Base-by-base conservation (phyloP, 768 basidiomycete species). In the Termitomyces sp. region DNA sequence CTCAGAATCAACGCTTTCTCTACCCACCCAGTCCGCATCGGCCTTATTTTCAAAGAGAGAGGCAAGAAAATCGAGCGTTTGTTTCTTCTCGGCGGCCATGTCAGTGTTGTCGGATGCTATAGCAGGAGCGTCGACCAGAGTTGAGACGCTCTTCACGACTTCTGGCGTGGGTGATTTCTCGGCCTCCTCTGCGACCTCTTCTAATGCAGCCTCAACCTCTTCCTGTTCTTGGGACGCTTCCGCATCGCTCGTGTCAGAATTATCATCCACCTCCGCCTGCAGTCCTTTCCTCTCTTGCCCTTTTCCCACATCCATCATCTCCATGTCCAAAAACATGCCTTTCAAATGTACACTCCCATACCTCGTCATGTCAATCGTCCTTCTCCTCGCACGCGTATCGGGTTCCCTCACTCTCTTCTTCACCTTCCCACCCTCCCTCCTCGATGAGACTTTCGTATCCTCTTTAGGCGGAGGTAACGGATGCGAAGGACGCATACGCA, bases 271-370 rank as follows among this genome's bases (percentile, higher is more conserved):
- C 46, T 55, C 64, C 16, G 58, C 67, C 47, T 66, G 63, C 5
- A 43, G 57, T 29, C 44, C 63, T 24, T 53, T 58, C 5, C 36
- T 43, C 46, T 57, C 62, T 10, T 55, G 62, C 16, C 59, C 63
- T 18, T 51, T 29, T 24, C 41, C 63, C 48, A 50, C 60, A 64
- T 20, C 70, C 55, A 58, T 69, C 22, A 70, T 65, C 39, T 73
- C 73, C 32, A 72, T 64, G 36, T 84, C 86, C 63, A 92, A 64
- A 69, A 90, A 87, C 24, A 80, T 70, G 3, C 89, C 91, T 57
- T 82, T 88, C 63, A 92, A 63, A 68, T 90, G 85, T 18, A 76
- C 75, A 43, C 88, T 86, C 24, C 84, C 87, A 77, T 83, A 92
- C 50, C 79, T 78, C 16, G 82, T 79, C 62, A 90, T 85, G 64